Evolutionary conservation across 2,329 filamentous ascomycete species (phyloP).

Genomic region (Fusarium sp.): DNA sequence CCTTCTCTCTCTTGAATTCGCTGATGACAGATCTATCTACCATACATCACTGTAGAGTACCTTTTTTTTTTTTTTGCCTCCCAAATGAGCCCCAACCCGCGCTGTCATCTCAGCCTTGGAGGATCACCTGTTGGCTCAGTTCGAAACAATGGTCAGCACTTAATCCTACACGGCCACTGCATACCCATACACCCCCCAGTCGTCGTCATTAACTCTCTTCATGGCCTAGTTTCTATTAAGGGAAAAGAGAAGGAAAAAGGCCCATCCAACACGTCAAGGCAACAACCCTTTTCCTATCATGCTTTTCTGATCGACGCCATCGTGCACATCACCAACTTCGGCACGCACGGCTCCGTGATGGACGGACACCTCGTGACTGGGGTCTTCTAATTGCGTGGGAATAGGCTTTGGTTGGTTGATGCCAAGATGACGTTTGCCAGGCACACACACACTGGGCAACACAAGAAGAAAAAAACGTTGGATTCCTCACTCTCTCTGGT

Average conservation of each 20-base stretch:
- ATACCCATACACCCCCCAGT: constrained; percentile 11
- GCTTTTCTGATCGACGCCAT: background rate
- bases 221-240: constrained; percentile 18
- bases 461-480: constrained; percentile 8
- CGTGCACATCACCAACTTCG: constrained; percentile 3
- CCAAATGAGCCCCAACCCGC: background rate
- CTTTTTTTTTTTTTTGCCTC: background rate
- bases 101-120: constrained; percentile 15
- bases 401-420: constrained; percentile 25
- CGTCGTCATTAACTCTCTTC: constrained; percentile 12
- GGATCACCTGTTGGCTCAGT: constrained; percentile 11
- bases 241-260: constrained; percentile 3
- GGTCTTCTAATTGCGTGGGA: background rate
- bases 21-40: constrained; percentile 13
- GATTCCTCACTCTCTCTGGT: constrained; percentile 6
- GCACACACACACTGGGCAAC: constrained; percentile 9
- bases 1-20: constrained; percentile 6
- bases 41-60: background rate
- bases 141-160: constrained; percentile 39
- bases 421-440: constrained; percentile 32
- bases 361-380: constrained; percentile 3
- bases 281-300: background rate
- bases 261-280: background rate
- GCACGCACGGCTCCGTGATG: constrained; percentile 20
- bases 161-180: constrained; percentile 31